Conservation (phyloP, 2,329 filamentous ascomycete genomes). For the Escovopsis sp. region DNA sequence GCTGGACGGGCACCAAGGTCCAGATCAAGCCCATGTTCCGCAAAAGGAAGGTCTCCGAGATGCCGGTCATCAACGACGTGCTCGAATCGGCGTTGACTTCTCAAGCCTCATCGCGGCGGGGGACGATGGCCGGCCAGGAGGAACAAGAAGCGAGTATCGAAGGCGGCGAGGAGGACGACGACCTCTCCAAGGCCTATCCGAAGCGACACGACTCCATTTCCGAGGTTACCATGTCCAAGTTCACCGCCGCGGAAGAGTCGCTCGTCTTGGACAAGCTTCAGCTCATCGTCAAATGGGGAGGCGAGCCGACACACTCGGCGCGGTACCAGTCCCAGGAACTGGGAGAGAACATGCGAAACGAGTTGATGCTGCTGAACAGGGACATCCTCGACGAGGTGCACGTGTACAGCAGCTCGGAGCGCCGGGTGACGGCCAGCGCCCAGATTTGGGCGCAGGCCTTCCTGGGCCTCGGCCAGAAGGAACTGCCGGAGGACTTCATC, state of each 20-base stretch:
- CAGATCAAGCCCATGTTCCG: constrained; percentile 99
- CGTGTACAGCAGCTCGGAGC: constrained; percentile 90
- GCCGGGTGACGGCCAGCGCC: constrained; percentile 85
- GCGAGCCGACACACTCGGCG: constrained; percentile 92
- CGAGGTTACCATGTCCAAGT: constrained; percentile 81
- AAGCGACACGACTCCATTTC: constrained; percentile 72
- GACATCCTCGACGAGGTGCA: constrained; percentile 85
- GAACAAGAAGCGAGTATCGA: neutral
- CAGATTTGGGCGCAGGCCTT: constrained; percentile 93
- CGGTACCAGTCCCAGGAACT: constrained; percentile 92
- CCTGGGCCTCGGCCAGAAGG: constrained; percentile 55
- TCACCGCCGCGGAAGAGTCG: constrained; percentile 84
- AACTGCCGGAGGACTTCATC: constrained; percentile 74
- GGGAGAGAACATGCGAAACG: constrained; percentile 89
- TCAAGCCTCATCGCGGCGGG: constrained; percentile 2
- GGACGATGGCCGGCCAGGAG: constrained; percentile 4
- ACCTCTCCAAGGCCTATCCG: constrained; percentile 21
- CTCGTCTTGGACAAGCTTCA: constrained; percentile 91
- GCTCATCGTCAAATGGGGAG: constrained; percentile 97
- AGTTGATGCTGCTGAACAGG: constrained; percentile 80
- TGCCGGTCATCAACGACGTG: constrained; percentile 15
- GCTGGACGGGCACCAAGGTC: constrained; percentile 91
- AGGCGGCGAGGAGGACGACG: neutral
- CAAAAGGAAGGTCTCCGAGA: constrained; percentile 58
- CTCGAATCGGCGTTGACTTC: constrained; percentile 3